Evolutionary conservation across 257 asterid genomes (phyloP).

Genomic region (Ilex aquifolium): DNA sequence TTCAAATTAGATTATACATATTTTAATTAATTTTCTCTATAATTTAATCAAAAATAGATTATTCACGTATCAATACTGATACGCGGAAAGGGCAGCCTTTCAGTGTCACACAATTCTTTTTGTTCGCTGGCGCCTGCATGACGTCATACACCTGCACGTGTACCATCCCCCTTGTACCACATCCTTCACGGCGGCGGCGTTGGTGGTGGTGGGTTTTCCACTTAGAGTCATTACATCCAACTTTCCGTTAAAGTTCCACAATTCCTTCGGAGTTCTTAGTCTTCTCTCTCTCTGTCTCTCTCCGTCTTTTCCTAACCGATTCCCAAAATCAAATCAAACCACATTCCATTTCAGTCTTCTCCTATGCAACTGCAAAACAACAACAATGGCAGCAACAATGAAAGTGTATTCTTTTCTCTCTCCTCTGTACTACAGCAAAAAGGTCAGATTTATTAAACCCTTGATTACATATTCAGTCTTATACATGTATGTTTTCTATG

Average conservation of each 20-base stretch:
- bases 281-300: constrained; percentile 17
- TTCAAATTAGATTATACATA: too few species aligned
- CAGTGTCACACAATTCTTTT: too few species aligned
- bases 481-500: constrained; percentile 6
- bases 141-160: constrained; percentile 9
- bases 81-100: too few species aligned
- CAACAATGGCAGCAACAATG: constrained; percentile 26
- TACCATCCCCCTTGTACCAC: background rate
- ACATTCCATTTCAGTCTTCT: constrained; percentile 4
- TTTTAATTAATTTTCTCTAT: too few species aligned
- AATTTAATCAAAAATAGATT: too few species aligned
- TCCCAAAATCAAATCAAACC: constrained; percentile 3
- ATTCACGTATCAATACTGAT: too few species aligned
- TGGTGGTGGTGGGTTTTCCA: constrained; percentile 4
- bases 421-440: constrained; percentile 29
- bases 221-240: background rate
- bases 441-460: constrained; percentile 31
- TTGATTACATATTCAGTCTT: constrained; percentile 8
- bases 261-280: too few species aligned
- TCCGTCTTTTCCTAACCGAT: background rate
- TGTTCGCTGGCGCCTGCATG: background rate
- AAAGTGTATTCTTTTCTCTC: constrained; percentile 19
- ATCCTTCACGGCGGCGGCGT: constrained; percentile 5
- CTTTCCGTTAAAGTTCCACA: constrained; percentile 7
- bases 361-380: constrained; percentile 3